phyloP scores from a whole-genome alignment of 2,329 filamentous ascomycete species.

The Stachybotrys chartarum region DNA sequence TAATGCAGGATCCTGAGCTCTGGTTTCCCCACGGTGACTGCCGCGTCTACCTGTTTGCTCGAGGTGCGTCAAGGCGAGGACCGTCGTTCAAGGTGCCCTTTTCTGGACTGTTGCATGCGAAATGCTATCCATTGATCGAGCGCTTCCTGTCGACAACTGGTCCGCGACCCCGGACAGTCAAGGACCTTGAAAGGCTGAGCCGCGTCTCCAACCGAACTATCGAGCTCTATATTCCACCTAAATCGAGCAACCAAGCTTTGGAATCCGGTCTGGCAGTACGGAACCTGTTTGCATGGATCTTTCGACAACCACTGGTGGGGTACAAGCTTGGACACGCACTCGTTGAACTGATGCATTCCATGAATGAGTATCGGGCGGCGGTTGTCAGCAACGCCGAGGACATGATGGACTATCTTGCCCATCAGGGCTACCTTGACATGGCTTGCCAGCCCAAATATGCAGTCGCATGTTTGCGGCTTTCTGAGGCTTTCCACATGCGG shows the following conservation, averaged over 20 bases:
- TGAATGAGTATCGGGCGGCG: constrained; percentile 52
- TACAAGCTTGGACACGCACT: constrained; percentile 57
- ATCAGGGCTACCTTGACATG: constrained; percentile 63
- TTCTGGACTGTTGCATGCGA: constrained; percentile 44
- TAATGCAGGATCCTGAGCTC: constrained; percentile 59
- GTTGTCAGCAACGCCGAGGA: constrained; percentile 52
- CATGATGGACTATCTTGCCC: constrained; percentile 58
- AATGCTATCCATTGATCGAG: constrained; percentile 55
- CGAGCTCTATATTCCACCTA: constrained; percentile 66
- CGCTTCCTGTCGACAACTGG: constrained; percentile 33
- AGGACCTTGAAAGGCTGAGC: constrained; percentile 25
- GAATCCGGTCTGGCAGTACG: constrained; percentile 61
- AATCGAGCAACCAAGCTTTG: constrained; percentile 48
- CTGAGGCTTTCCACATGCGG: constrained; percentile 56
- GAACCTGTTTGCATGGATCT: constrained; percentile 70
- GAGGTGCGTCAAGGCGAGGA: constrained; percentile 55
- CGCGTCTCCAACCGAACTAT: constrained; percentile 23
- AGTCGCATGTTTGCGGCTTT: constrained; percentile 58
- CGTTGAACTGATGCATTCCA: constrained; percentile 55
- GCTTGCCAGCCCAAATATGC: constrained; percentile 60
- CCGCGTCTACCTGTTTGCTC: constrained; percentile 60
- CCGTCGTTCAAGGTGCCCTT: constrained; percentile 63
- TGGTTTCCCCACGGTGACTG: constrained; percentile 65
- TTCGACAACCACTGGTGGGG: constrained; percentile 60
- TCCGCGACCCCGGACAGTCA: constrained; percentile 11